Percentiles rank a stretch among this genome's conserved stretches.
phyloP scores from a whole-genome alignment of 306 rosid species.

The Vigna reflexopilosa region DNA sequence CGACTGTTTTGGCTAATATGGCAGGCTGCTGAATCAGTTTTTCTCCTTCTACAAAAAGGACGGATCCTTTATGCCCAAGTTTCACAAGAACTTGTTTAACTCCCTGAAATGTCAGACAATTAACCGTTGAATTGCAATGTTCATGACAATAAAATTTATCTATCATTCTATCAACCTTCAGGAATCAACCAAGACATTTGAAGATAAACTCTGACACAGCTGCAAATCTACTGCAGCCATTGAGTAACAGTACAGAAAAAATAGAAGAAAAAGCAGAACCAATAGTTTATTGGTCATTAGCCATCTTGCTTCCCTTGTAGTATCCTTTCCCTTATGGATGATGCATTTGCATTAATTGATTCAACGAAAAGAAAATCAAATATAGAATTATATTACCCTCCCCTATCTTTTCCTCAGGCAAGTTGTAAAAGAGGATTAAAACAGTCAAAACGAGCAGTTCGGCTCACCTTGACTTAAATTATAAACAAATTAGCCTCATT shows the following conservation, averaged over 20 bases:
- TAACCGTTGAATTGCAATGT: constrained; percentile 5
- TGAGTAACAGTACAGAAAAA: background rate
- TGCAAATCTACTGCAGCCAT: constrained; percentile 12
- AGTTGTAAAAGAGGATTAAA: background rate
- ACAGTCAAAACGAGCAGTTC: no score
- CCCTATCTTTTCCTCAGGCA: background rate
- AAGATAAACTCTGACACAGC: constrained; percentile 3
- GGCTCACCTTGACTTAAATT: no score
- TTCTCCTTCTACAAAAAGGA: constrained; percentile 80
- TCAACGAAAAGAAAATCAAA: constrained; percentile 17
- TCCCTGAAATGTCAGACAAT: constrained; percentile 62
- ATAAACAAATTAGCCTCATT: no score
- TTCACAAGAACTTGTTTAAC: constrained; percentile 88
- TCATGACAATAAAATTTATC: constrained; percentile 22
- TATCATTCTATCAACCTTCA: constrained; percentile 22
- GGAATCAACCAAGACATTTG: constrained; percentile 30
- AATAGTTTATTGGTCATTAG: background rate
- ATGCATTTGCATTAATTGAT: constrained; percentile 7
- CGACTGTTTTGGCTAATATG: constrained; percentile 64
- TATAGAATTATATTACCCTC: background rate
- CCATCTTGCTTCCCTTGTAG: background rate
- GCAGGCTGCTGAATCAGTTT: constrained; percentile 77
- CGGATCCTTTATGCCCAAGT: constrained; percentile 88
- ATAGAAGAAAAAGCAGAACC: constrained; percentile 28
- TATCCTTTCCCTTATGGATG: background rate